These are phyloP conservation scores for Skeletonema tropicum DNA, from an alignment of 108 stramenopile genomes.

Conservation along the genomic window DNA sequence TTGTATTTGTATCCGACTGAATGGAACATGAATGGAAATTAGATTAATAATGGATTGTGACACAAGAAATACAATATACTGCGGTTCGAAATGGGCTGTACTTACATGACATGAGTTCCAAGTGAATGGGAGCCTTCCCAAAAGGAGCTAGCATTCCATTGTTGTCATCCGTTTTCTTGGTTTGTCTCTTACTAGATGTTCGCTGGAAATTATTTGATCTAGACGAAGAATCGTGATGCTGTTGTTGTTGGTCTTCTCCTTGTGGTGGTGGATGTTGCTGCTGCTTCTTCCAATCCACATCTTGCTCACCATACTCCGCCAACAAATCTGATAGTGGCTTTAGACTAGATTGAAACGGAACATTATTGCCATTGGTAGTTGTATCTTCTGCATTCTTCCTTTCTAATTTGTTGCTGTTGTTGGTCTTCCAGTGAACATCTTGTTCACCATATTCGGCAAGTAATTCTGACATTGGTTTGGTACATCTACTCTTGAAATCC, in stretches of 20 bases:
- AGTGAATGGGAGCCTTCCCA: conserved; percentile 81
- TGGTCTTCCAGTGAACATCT: conserved; percentile 60
- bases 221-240: background rate
- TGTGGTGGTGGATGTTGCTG: background rate
- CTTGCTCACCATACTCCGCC: conserved; percentile 76
- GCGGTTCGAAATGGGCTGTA: background rate
- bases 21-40: background rate
- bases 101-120: conserved; percentile 63
- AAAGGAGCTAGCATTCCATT: conserved; percentile 55
- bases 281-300: conserved; percentile 66
- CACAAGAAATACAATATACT: background rate
- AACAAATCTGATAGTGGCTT: conserved; percentile 55
- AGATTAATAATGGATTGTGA: background rate
- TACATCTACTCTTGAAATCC: conserved; percentile 16
- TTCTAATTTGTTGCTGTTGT: background rate
- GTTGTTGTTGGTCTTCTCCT: background rate
- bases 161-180: conserved; percentile 4
- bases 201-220: background rate
- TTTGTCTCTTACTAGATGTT: background rate
- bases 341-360: conserved; percentile 8
- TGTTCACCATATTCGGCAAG: conserved; percentile 64
- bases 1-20: conserved; percentile 73
- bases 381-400: background rate
- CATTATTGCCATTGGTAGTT: background rate
- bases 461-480: conserved; percentile 35